Conservation (phyloP, 73 alveolate genomes). For the Stentor roeselii region DNA sequence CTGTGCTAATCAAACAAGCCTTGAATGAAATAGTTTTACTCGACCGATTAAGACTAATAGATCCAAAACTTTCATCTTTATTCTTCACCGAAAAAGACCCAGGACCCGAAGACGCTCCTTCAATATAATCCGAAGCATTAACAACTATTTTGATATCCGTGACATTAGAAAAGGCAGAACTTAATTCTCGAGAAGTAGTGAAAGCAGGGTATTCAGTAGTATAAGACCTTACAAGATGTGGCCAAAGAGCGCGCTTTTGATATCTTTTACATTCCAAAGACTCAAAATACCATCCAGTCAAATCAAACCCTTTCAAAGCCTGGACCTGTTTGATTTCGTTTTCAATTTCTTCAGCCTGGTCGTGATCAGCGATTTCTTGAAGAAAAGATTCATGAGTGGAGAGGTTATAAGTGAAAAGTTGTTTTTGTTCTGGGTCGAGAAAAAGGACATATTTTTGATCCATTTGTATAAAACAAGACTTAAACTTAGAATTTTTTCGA, state of each 20-base stretch:
- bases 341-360: neutral
- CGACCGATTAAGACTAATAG: neutral
- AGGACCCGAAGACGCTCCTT: neutral
- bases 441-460: neutral
- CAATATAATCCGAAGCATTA: conserved; percentile 46
- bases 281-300: conserved; percentile 15
- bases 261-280: conserved; percentile 2
- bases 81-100: neutral
- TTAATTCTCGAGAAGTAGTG: conserved; percentile 55
- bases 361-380: neutral
- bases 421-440: neutral
- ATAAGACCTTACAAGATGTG: conserved; percentile 32
- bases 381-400: neutral
- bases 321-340: neutral
- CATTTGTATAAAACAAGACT: neutral
- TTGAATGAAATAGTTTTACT: neutral
- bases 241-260: conserved; percentile 45
- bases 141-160: conserved; percentile 50
- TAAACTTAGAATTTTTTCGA: too few species aligned
- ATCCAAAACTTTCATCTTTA: too few species aligned
- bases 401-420: neutral
- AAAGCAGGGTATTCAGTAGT: conserved; percentile 44
- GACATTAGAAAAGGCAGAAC: conserved; percentile 72
- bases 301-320: conserved; percentile 16
- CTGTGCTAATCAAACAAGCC: conserved; percentile 26